Evolutionary conservation across 2,329 filamentous ascomycete species (phyloP).

Genomic region (Coniella vitis): DNA sequence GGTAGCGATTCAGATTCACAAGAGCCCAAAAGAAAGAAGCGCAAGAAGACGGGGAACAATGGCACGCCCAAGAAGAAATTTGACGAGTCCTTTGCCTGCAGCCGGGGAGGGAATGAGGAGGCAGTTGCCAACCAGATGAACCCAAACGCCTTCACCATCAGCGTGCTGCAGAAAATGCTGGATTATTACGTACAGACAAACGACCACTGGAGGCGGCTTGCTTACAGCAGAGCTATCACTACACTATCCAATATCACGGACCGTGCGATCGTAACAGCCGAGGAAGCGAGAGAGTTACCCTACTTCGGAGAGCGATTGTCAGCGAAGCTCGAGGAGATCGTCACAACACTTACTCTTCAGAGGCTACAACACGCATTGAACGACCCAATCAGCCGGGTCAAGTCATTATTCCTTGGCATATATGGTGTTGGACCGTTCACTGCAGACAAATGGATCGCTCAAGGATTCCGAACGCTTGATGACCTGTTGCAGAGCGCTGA

Average conservation of each 20-base stretch:
- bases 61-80: constrained; percentile 26
- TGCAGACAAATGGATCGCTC: constrained; percentile 68
- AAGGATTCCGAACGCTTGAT: constrained; percentile 67
- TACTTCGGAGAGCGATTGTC: constrained; percentile 68
- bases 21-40: constrained; percentile 20
- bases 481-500: constrained; percentile 58
- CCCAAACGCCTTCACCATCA: constrained; percentile 70
- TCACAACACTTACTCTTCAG: constrained; percentile 61
- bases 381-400: constrained; percentile 57
- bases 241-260: constrained; percentile 59
- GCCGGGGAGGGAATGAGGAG: constrained; percentile 42
- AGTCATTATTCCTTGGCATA: constrained; percentile 67
- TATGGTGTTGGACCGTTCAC: constrained; percentile 70
- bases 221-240: constrained; percentile 73
- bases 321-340: constrained; percentile 85
- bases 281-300: constrained; percentile 61
- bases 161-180: constrained; percentile 70
- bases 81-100: constrained; percentile 48
- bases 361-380: constrained; percentile 63
- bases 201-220: constrained; percentile 68
- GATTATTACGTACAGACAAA: constrained; percentile 68
- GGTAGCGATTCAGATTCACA: constrained; percentile 18
- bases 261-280: constrained; percentile 57
- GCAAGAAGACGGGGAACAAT: constrained; percentile 18
- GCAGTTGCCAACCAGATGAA: constrained; percentile 37